Conservation (phyloP, 2,329 filamentous ascomycete genomes). For the Stachybotrys echinatus region DNA sequence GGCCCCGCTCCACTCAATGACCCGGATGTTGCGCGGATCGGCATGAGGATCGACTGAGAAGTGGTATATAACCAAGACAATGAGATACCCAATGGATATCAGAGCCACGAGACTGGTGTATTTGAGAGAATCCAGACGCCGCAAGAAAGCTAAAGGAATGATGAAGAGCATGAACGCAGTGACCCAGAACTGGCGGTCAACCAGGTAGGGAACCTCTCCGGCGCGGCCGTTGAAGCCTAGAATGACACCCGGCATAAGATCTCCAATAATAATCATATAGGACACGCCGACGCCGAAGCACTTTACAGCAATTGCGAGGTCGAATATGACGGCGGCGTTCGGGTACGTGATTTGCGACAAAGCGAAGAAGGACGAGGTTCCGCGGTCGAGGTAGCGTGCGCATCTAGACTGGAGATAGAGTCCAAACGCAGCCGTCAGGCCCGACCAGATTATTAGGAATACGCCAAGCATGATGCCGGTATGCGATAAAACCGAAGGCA, state of each 20-base stretch:
- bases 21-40: conserved; percentile 67
- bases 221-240: conserved; percentile 68
- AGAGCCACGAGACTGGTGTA: conserved; percentile 92
- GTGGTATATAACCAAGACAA: conserved; percentile 89
- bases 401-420: conserved; percentile 93
- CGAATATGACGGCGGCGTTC: conserved; percentile 91
- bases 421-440: conserved; percentile 81
- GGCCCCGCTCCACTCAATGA: conserved; percentile 74
- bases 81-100: conserved; percentile 88
- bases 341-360: conserved; percentile 95
- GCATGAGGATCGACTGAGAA: conserved; percentile 75
- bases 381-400: conserved; percentile 86
- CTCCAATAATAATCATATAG: conserved; percentile 97
- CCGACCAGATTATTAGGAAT: conserved; percentile 86
- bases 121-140: conserved; percentile 89
- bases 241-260: conserved; percentile 94
- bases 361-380: conserved; percentile 89
- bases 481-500: conserved; percentile 93
- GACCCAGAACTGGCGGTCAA: conserved; percentile 95
- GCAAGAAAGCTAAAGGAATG: conserved; percentile 88
- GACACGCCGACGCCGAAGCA: conserved; percentile 97
- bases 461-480: conserved; percentile 88
- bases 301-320: conserved; percentile 92
- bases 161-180: conserved; percentile 96
- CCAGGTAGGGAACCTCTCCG: conserved; percentile 62